These are phyloP conservation scores for Turnera subulata DNA, from an alignment of 345 rosid species.

Conservation along the genomic window DNA sequence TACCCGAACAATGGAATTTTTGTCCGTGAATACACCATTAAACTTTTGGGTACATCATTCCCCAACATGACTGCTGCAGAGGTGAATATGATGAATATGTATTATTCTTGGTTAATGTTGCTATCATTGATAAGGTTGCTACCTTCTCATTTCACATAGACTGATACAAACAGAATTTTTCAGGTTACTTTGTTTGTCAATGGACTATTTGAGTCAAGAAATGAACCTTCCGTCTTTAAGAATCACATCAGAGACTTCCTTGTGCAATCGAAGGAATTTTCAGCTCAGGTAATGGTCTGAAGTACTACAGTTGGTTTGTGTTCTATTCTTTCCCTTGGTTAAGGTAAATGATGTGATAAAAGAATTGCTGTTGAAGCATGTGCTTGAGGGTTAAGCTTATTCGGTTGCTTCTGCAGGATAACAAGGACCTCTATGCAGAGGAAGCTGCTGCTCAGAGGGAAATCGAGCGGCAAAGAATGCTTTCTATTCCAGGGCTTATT, in stretches of 20 bases:
- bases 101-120: conserved; percentile 1
- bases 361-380: background rate
- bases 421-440: conserved; percentile 75
- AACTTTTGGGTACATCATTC: conserved; percentile 84
- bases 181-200: conserved; percentile 91
- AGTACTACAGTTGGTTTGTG: too few relatives aligned
- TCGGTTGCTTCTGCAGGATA: conserved; percentile 42
- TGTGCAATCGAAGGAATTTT: conserved; percentile 79
- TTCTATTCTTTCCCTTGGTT: background rate
- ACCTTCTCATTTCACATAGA: background rate
- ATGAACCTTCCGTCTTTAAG: conserved; percentile 75
- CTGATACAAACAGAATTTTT: conserved; percentile 16
- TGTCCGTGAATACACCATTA: conserved; percentile 89
- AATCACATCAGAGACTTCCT: conserved; percentile 92
- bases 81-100: conserved; percentile 31
- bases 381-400: background rate
- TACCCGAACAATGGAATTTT: conserved; percentile 73
- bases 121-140: background rate
- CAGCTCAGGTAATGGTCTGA: conserved; percentile 58
- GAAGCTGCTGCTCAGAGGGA: conserved; percentile 76
- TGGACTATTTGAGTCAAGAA: conserved; percentile 78
- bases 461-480: conserved; percentile 68
- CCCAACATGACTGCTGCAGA: conserved; percentile 92
- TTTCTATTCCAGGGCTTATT: conserved; percentile 68
- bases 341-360: too few relatives aligned